Conservation (phyloP, 352 stramenopile genomes). For the Phytophthora foliorum region DNA sequence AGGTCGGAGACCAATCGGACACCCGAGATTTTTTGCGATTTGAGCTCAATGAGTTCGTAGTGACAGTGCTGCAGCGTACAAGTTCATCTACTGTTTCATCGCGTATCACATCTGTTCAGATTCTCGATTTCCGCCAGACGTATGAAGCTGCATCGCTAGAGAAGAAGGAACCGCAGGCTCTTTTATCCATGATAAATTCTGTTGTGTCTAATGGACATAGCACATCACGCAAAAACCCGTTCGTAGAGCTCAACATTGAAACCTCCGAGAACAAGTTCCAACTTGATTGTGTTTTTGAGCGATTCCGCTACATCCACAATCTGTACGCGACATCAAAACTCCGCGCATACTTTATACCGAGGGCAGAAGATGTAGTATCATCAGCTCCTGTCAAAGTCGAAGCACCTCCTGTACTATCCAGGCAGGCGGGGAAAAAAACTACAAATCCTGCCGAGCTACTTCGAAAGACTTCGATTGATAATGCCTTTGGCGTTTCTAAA, state of each 20-base stretch:
- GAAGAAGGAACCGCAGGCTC: constrained; percentile 38
- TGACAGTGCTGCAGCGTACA: constrained; percentile 69
- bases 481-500: constrained; percentile 23
- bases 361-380: constrained; percentile 2
- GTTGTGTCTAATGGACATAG: constrained; percentile 13
- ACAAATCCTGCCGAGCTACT: constrained; percentile 23
- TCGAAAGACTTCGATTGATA: constrained; percentile 29
- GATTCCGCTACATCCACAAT: constrained; percentile 82
- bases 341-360: constrained; percentile 65
- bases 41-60: constrained; percentile 71
- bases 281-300: constrained; percentile 63
- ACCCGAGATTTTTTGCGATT: constrained; percentile 76
- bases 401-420: constrained; percentile 9
- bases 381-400: constrained; percentile 12
- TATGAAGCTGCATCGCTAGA: constrained; percentile 19
- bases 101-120: constrained; percentile 69
- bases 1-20: constrained; percentile 36
- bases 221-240: constrained; percentile 31
- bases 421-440: constrained; percentile 18
- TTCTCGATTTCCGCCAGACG: constrained; percentile 73
- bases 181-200: constrained; percentile 37
- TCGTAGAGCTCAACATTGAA: constrained; percentile 70
- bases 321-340: constrained; percentile 71
- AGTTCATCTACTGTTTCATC: constrained; percentile 60
- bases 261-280: constrained; percentile 63